Evolutionary conservation across 1,284 basidiomycete species (phyloP).

Genomic region (Tilletia walkeri): DNA sequence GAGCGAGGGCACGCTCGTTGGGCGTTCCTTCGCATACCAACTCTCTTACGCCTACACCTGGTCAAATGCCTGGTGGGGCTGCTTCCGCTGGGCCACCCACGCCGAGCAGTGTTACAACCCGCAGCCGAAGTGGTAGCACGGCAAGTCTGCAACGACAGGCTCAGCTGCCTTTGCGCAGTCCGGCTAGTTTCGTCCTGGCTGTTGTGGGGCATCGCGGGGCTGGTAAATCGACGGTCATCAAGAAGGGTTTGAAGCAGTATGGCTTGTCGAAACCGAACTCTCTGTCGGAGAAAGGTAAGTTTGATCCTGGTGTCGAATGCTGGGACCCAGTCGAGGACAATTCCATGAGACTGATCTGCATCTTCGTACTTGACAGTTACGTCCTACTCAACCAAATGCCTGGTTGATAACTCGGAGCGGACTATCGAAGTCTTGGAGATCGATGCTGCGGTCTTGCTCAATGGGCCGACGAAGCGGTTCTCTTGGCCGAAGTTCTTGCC

Average conservation of each 20-base stretch:
- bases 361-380: conserved; percentile 27
- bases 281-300: conserved; percentile 37
- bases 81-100: background rate
- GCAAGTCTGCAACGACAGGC: conserved; percentile 47
- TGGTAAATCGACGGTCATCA: conserved; percentile 51
- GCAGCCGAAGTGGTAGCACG: conserved; percentile 45
- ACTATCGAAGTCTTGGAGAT: conserved; percentile 52
- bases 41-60: background rate
- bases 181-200: conserved; percentile 49
- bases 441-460: conserved; percentile 45
- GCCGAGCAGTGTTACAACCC: conserved; percentile 8
- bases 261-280: conserved; percentile 46
- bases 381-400: conserved; percentile 47
- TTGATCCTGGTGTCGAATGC: background rate
- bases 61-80: background rate
- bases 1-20: background rate
- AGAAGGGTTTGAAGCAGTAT: conserved; percentile 47
- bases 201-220: conserved; percentile 43
- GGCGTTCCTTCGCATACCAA: conserved; percentile 6
- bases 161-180: conserved; percentile 40
- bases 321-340: too few relatives aligned
- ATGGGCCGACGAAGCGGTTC: conserved; percentile 43
- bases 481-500: conserved; percentile 49
- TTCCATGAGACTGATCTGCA: background rate
- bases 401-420: conserved; percentile 47